phyloP scores from a whole-genome alignment of 2,329 filamentous ascomycete genomes.

The Pyrenophora seminiperda region DNA sequence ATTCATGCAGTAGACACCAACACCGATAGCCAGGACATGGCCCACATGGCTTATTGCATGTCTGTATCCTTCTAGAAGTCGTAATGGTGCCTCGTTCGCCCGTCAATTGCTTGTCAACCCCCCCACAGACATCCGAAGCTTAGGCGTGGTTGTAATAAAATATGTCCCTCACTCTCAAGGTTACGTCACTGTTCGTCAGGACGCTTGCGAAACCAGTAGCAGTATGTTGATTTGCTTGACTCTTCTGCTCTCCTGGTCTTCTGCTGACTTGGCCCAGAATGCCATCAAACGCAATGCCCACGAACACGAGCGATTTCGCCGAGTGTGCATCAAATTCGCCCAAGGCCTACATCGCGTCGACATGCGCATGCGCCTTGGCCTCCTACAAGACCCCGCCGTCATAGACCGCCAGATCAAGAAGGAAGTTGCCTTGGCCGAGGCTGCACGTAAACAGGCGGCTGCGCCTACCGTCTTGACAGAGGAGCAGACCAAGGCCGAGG shows the following conservation, averaged over 20 bases:
- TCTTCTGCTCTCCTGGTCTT: too few relatives aligned
- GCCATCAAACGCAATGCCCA: slow-evolving; percentile 70
- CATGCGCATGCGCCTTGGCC: slow-evolving; percentile 69
- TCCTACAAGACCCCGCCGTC: slow-evolving; percentile 65
- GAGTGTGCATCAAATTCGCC: slow-evolving; percentile 65
- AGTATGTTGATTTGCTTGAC: slow-evolving; percentile 54
- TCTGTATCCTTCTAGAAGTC: background rate
- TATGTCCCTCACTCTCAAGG: slow-evolving; percentile 70
- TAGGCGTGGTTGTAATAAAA: slow-evolving; percentile 18
- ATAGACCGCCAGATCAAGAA: slow-evolving; percentile 58
- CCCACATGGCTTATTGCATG: background rate
- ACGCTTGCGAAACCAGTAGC: slow-evolving; percentile 72
- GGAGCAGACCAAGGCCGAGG: slow-evolving; percentile 62
- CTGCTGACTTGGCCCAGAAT: slow-evolving; percentile 56
- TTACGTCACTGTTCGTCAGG: slow-evolving; percentile 67
- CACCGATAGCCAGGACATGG: background rate
- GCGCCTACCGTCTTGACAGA: slow-evolving; percentile 67
- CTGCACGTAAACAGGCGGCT: slow-evolving; percentile 57
- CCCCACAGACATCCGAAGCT: slow-evolving; percentile 9
- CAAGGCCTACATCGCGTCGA: slow-evolving; percentile 69
- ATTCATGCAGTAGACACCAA: slow-evolving; percentile 2
- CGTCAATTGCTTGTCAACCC: slow-evolving; percentile 12
- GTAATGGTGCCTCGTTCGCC: slow-evolving; percentile 12
- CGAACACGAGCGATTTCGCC: slow-evolving; percentile 70
- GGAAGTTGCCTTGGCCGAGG: slow-evolving; percentile 61